Percentiles rank a stretch among this genome's conserved stretches.
Conservation (phyloP, 345 rosid genomes). For the Moringa oleifera region DNA sequence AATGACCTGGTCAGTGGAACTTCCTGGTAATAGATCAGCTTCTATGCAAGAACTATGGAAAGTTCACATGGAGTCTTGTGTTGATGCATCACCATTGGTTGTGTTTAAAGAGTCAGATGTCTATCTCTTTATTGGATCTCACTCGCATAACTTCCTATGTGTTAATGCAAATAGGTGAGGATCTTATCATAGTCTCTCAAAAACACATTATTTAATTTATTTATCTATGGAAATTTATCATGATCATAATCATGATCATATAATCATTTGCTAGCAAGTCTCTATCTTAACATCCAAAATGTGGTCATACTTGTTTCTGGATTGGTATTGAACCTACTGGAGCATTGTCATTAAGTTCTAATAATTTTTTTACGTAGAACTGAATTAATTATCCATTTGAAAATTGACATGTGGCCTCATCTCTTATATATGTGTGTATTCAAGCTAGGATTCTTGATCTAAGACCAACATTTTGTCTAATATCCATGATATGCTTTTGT, state of each 20-base stretch:
- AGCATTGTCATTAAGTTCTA: background rate
- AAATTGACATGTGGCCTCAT: no score
- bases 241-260: background rate
- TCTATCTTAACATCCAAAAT: background rate
- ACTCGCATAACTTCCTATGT: conserved; percentile 64
- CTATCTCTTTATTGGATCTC: conserved; percentile 86
- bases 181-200: background rate
- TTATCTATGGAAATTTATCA: background rate
- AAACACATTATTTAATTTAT: background rate
- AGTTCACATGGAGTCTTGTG: conserved; percentile 84
- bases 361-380: no score
- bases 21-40: conserved; percentile 35
- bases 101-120: conserved; percentile 53
- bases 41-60: conserved; percentile 68
- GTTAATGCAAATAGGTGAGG: conserved; percentile 67
- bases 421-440: no score
- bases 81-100: conserved; percentile 85
- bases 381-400: no score
- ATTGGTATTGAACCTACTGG: background rate
- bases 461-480: background rate
- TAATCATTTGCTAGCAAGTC: background rate
- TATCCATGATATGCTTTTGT: background rate
- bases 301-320: background rate
- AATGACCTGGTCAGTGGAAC: conserved; percentile 32
- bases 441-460: background rate